Evolutionary conservation across 192 early-diverging fungal genomes (phyloP), one percentile per base, ranked within the genome.

Genomic region (Backusella macrospora): DNA sequence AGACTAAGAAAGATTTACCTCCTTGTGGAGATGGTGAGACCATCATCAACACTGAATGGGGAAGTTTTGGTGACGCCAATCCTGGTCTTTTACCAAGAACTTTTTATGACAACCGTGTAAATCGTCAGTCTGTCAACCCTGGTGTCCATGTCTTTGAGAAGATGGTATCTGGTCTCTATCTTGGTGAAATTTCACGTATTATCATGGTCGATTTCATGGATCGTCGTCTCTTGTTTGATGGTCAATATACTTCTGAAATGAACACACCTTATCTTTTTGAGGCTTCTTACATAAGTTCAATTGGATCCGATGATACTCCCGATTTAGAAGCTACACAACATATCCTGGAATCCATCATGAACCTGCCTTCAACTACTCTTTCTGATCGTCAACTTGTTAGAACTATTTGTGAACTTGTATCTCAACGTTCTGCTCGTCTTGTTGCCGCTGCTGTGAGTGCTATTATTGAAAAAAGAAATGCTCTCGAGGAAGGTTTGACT

Each of bases 41-140:
- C 93, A 89, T 95, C 76, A 90, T 98, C 82, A 97, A 99, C 85
- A 93, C 92, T 69, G 97, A 99, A 80, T 98, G 95, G 96, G 95
- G 97, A 46, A 90, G 91, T 13, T 96, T 94, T 79, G 92, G 93
- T 71, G 92, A 93, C 78, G 84, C 86, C 42, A 86, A 93, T 82
- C 74, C 87, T 52, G 68, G 77, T 18, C 83, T 94, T 26, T 86
- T 98, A 9, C 95, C 95, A 37, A 72, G 91, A 73, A 96, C 92
- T 39, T 85, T 86, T 77, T 96, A 91, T 81, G 97, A 99, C 82
- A 87, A 87, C 71, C 86, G 85, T 47, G 76, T 97, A 45, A 92
- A 98, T 82, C 86, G 90, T 62, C 85, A 87, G 49, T 94, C 94
- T 45, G 88, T 82, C 49, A 95, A 97, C 86, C 91, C 90, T 29